These are phyloP conservation scores for Boletellus emodensis DNA, from an alignment of 768 basidiomycete genomes.

Conservation along the genomic window DNA sequence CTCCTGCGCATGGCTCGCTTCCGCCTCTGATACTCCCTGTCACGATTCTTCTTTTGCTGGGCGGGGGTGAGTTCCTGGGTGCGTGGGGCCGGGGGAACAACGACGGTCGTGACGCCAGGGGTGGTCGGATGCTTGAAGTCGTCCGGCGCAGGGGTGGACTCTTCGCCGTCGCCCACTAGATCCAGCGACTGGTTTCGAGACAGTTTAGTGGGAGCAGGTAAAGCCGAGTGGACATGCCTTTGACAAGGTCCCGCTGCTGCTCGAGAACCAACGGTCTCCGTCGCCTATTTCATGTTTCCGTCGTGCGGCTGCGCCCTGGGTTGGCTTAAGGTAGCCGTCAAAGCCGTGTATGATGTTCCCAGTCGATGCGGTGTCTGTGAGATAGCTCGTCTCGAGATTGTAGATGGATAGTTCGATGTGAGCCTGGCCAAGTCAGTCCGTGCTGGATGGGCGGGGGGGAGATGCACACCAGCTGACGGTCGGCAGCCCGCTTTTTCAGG, in stretches of 20 bases:
- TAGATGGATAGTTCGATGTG: conserved; percentile 76
- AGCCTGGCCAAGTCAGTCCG: conserved; percentile 42
- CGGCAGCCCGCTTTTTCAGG: conserved; percentile 67
- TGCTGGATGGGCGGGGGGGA: not conserved
- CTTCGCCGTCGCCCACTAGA: conserved; percentile 64
- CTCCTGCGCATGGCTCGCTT: conserved; percentile 66
- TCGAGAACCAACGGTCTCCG: conserved; percentile 76
- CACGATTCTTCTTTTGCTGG: conserved; percentile 73
- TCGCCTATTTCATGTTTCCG: conserved; percentile 76
- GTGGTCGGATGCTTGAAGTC: conserved; percentile 66
- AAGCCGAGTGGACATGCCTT: conserved; percentile 45
- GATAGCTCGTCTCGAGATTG: conserved; percentile 69
- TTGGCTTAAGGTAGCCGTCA: conserved; percentile 80
- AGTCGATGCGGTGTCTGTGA: conserved; percentile 76
- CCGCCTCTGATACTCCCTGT: conserved; percentile 76
- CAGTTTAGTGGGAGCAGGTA: conserved; percentile 2
- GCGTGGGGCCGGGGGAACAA: conserved; percentile 69
- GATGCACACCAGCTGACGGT: conserved; percentile 68
- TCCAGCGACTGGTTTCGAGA: conserved; percentile 63
- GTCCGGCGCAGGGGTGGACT: conserved; percentile 58
- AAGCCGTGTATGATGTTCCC: conserved; percentile 89
- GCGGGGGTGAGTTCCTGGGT: conserved; percentile 65
- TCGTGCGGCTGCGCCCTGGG: conserved; percentile 45
- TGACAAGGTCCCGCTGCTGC: conserved; percentile 70
- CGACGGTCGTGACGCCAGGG: conserved; percentile 70